Evolutionary conservation across 2,329 filamentous ascomycete genomes (phyloP), one percentile per base, ranked within the genome.

Genomic region (Trichophyton mentagrophytes): DNA sequence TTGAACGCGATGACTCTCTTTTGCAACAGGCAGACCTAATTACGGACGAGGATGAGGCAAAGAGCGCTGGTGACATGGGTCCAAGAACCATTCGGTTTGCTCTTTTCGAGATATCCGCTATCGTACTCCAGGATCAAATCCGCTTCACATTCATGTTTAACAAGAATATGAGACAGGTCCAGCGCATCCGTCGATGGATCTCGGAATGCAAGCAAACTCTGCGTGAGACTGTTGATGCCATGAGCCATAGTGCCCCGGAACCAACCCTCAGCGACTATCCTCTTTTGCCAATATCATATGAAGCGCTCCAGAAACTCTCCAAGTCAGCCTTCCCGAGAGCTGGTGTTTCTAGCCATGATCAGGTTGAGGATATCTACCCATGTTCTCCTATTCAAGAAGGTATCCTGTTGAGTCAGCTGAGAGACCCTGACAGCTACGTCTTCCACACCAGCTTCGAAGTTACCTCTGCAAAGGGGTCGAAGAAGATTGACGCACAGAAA

Each of bases 111-210:
- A 74, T 81, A 2, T 76, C 77, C 0, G 78, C 79, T 0, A 76
- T 79, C 25, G 71, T 81, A 3, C 71, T 77, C 17, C 73, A 77
- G 46, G 77, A 76, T 0, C 69, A 69, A 13, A 69, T 81, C 25
- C 76, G 76, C 46, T 73, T 80, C 25, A 75, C 76, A 0, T 80
- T 80, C 64, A 77, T 76, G 0, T 80, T 77, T 68, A 79, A 80
- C 63, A 67, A 71, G 3, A 67, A 74, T 27, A 80, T 79, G 76
- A 68, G 67, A 8, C 76, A 77, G 57, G 72, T 76, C 59, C 64
- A 69, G 0, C 67, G 69, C 1, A 76, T 81, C 38, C 67, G 68
- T 8, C 62, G 70, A n/a, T 80, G 78, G 78, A 70, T 79, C 1
- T 63, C 69, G 1, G 67, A 71, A 51, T 80, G 73, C 64, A 71